Evolutionary conservation across 108 stramenopile genomes (phyloP), one percentile per base, ranked within the genome.

Genomic region (Skeletonema costatum): DNA sequence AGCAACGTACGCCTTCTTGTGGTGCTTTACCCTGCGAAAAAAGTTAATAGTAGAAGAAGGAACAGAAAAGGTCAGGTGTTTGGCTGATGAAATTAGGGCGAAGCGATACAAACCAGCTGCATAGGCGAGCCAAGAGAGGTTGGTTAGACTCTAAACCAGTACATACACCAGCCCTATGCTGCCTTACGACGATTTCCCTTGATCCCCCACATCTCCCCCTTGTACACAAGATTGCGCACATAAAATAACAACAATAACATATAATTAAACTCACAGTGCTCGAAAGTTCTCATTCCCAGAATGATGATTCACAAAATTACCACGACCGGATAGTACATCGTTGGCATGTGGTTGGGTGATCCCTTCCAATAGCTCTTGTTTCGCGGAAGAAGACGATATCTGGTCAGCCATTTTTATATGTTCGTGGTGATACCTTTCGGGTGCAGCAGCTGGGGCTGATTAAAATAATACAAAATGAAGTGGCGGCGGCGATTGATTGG

Each of bases 301-400:
- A 73, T 94, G 93, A 61, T 92, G 89, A 75, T 94, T 94, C 33
- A 94, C 91, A 50, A 87, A 92, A 67, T 94, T 94, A 30, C 93
- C 93, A 60, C 93, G 69, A 19, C 93, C 93, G 3, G 93, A 92
- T 32, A 94, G 74, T 8, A 94, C 93, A 74, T 93, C 93, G 70
- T 93, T 84, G 5, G 76, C 82, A 62, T 89, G 87, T 21, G 91
- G 91, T 7, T 64, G 60, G 21, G 60, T 69, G 14, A 92, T 89
- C 33, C 68, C 83, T 19, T 73, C 67, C 32, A 85, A 60, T 78
- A 83, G 83, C 39, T 86, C 79, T 39, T 60, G 68, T 41, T 50
- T 11, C 33, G 5, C 39, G 10, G 39, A 1, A 11, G 39, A 41
- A 2, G 39, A 39, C 8, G 38, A 9, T 1, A 8, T 39, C 14